Evolutionary conservation across 148 eudicot species (phyloP), one percentile per base, ranked within the genome.

Genomic region (Rhododendron vialii): DNA sequence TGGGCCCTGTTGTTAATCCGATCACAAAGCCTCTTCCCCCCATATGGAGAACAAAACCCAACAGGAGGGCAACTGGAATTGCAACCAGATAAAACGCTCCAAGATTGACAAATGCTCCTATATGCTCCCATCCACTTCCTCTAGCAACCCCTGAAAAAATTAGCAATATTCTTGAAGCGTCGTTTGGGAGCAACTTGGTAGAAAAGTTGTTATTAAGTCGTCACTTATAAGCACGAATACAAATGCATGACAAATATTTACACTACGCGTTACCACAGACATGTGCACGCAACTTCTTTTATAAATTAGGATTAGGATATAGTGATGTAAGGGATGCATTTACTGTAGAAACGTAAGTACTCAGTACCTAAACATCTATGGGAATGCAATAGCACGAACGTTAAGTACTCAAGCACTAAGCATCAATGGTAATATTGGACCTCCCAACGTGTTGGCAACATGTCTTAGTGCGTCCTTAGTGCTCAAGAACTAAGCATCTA

Each of bases 61-160:
- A 81, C 1, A 90, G 59, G 1, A 85, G 26, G 5, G 92, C 90
- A 2, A 82, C 53, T 0, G 92, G 94, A 2, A 91, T 77, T 74
- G 90, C 94, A 35, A 89, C 91, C 1, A 89, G 30, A 84, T 92
- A 91, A 41, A 41, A 41, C 7, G 43, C 7, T 41, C 43, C 43
- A 41, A 41, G 43, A 41, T 41, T 5, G 43, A 90, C 84, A 45
- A 88, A 92, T 11, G 94, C 92, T 36, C 93, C 94, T 3, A 92
- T 28, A 22, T 90, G 87, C 59, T 92, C 92, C 92, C 94, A 89
- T 51, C 94, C 90, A 83, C 86, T 82, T 53, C 90, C 90, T 69
- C 86, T 88, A 12, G 86, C 86, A 77, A 88, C 81, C 67, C 90
- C 90, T 88, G 67, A 8, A 5, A 30, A 57, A 80, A 51, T 5